Evolutionary conservation across 768 basidiomycete species (phyloP).

Genomic region (Chiua virens): DNA sequence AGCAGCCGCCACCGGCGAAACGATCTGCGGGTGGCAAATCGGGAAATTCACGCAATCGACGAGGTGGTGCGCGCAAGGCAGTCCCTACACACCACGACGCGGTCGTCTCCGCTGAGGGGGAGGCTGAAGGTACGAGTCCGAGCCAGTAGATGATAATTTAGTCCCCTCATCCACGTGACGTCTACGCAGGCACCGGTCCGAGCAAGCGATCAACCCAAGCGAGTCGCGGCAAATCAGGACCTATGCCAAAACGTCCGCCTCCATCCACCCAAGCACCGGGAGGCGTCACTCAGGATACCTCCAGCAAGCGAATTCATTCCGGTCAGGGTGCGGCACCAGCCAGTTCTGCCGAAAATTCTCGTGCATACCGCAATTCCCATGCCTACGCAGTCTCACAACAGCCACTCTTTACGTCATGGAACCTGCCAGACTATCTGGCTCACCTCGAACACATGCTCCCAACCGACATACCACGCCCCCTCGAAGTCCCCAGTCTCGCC

Average conservation of each 20-base stretch:
- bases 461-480: conserved; percentile 66
- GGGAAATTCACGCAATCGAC: conserved; percentile 28
- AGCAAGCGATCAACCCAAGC: conserved; percentile 41
- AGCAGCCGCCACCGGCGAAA: conserved; percentile 38
- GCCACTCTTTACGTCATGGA: conserved; percentile 82
- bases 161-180: conserved; percentile 36
- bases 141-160: conserved; percentile 7
- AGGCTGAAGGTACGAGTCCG: conserved; percentile 54
- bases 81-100: conserved; percentile 21
- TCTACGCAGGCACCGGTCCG: conserved; percentile 35
- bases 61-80: conserved; percentile 32
- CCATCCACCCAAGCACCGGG: conserved; percentile 30
- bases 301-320: conserved; percentile 49
- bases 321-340: conserved; percentile 35
- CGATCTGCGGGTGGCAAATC: conserved; percentile 28
- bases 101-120: conserved; percentile 45
- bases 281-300: conserved; percentile 43
- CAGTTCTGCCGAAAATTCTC: conserved; percentile 48
- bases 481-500: conserved; percentile 62
- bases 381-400: conserved; percentile 79
- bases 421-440: conserved; percentile 88
- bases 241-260: conserved; percentile 32
- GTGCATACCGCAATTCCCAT: conserved; percentile 77
- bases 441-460: conserved; percentile 86
- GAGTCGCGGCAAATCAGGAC: conserved; percentile 35